Evolutionary conservation across 805 yeast genomes (phyloP).

Genomic region (Candida ulmi): DNA sequence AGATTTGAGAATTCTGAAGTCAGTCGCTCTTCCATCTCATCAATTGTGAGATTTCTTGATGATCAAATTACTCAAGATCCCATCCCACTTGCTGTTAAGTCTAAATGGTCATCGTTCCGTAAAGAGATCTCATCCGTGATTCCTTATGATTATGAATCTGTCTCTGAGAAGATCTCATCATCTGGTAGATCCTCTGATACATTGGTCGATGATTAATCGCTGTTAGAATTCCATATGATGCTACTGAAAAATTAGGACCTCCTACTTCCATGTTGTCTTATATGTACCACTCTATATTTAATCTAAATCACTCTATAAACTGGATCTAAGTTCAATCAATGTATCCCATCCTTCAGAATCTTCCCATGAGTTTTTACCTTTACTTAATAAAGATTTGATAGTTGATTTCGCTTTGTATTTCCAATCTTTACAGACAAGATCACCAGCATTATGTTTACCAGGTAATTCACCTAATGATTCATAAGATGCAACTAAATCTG

Average conservation of each 20-base stretch:
- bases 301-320: conserved; percentile 7
- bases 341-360: conserved; percentile 72
- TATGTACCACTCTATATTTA: too few relatives aligned
- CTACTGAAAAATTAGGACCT: too few relatives aligned
- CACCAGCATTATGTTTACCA: conserved; percentile 75
- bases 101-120: not conserved
- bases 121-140: not conserved
- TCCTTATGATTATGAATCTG: not conserved
- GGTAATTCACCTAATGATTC: conserved; percentile 81
- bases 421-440: conserved; percentile 90
- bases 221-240: too few relatives aligned
- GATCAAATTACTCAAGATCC: not conserved
- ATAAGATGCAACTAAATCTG: conserved; percentile 79
- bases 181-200: too few relatives aligned
- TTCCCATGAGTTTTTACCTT: conserved; percentile 77
- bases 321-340: conserved; percentile 35
- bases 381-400: conserved; percentile 69
- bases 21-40: conserved; percentile 18
- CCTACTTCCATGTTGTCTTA: too few relatives aligned
- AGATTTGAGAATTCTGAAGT: conserved; percentile 30
- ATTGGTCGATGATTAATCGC: too few relatives aligned
- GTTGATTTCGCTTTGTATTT: conserved; percentile 72
- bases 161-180: too few relatives aligned
- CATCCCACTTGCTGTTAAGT: not conserved
- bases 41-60: conserved; percentile 10